These are phyloP conservation scores for Avena insularis DNA, from an alignment of 176 grass and related monocot genomes.

Conservation along the genomic window DNA sequence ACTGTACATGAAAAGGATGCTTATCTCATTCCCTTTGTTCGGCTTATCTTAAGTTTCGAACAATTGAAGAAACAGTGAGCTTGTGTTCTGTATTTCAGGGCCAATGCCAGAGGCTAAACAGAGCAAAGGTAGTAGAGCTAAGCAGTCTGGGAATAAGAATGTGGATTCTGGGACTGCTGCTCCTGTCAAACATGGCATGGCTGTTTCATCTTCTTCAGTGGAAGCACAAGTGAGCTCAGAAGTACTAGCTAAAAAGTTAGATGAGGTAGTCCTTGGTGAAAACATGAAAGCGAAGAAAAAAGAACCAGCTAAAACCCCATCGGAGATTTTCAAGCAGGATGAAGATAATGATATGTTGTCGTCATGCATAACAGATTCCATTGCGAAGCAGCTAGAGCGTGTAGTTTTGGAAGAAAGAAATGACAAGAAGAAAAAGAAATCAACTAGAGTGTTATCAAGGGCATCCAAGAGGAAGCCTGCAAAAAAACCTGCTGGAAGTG, in stretches of 20 bases:
- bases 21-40: slow-evolving; percentile 52
- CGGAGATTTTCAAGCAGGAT: slow-evolving; percentile 46
- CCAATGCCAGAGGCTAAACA: slow-evolving; percentile 43
- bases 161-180: slow-evolving; percentile 40
- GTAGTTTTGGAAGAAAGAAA: slow-evolving; percentile 59
- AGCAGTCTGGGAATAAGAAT: slow-evolving; percentile 3
- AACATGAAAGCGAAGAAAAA: slow-evolving; percentile 36
- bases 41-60: slow-evolving; percentile 54
- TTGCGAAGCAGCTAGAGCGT: slow-evolving; percentile 72
- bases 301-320: slow-evolving; percentile 42
- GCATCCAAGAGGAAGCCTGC: slow-evolving; percentile 50
- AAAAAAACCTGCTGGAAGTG: slow-evolving; percentile 38
- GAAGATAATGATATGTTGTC: slow-evolving; percentile 38
- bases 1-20: slow-evolving; percentile 54
- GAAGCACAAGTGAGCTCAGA: slow-evolving; percentile 49
- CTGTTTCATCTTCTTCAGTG: slow-evolving; percentile 45
- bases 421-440: slow-evolving; percentile 54
- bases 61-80: slow-evolving; percentile 65
- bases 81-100: slow-evolving; percentile 73
- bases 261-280: slow-evolving; percentile 43
- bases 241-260: slow-evolving; percentile 65
- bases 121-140: slow-evolving; percentile 32
- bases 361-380: slow-evolving; percentile 71
- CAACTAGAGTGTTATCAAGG: slow-evolving; percentile 49
- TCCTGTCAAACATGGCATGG: slow-evolving; percentile 32